phyloP scores from a whole-genome alignment of 805 yeast genomes.

The Pichia phayaonensis region DNA sequence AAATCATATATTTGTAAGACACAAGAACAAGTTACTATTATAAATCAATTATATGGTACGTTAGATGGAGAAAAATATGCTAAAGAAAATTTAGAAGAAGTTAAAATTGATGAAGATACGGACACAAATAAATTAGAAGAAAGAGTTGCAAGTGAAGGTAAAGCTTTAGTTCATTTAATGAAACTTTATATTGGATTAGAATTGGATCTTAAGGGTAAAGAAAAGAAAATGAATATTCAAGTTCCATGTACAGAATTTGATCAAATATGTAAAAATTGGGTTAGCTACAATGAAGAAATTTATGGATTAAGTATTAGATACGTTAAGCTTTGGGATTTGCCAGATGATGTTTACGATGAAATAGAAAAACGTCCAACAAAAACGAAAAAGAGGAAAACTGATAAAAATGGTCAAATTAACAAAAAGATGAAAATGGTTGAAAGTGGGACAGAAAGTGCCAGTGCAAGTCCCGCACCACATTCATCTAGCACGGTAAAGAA shows the following conservation, averaged over 20 bases:
- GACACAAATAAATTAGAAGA: constrained; percentile 24
- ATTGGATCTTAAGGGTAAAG: constrained; percentile 42
- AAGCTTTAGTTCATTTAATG: constrained; percentile 47
- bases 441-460: constrained; percentile 1
- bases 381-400: constrained; percentile 44
- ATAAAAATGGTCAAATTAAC: constrained; percentile 26
- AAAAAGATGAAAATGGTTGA: constrained; percentile 23
- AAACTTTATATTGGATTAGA: constrained; percentile 77
- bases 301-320: constrained; percentile 61
- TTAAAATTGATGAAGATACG: constrained; percentile 25
- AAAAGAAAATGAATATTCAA: constrained; percentile 71
- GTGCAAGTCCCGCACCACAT: constrained; percentile 4
- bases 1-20: constrained; percentile 36
- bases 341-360: constrained; percentile 73
- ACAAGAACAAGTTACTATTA: constrained; percentile 33
- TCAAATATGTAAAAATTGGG: constrained; percentile 69
- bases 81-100: constrained; percentile 27
- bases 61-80: constrained; percentile 43
- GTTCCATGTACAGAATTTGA: constrained; percentile 87
- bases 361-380: constrained; percentile 73
- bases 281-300: constrained; percentile 51
- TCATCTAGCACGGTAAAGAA: background rate
- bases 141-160: constrained; percentile 18
- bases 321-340: constrained; percentile 72
- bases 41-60: constrained; percentile 44